Evolutionary conservation across 306 rosid species (phyloP).

Genomic region (Prunus kanzakura): DNA sequence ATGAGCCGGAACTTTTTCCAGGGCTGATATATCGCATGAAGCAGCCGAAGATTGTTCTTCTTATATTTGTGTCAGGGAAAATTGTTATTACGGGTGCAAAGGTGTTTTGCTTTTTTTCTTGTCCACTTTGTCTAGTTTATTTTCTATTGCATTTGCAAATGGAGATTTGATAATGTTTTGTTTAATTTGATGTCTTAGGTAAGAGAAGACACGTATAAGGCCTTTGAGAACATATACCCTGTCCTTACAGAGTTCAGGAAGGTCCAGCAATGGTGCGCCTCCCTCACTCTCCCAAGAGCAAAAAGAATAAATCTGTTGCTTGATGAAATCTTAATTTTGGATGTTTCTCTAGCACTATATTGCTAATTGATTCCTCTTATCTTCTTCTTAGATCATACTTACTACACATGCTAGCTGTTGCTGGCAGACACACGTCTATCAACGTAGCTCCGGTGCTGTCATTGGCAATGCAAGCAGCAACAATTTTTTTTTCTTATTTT

Average conservation of each 20-base stretch:
- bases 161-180: neutral
- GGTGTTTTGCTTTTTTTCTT: neutral
- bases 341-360: neutral
- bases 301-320: neutral
- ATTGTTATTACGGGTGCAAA: constrained; percentile 94
- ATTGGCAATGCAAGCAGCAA: neutral
- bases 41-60: constrained; percentile 84
- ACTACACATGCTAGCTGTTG: neutral
- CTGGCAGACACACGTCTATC: neutral
- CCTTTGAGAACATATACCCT: constrained; percentile 81
- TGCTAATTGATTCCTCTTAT: neutral
- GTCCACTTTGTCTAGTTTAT: neutral
- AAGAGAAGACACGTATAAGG: constrained; percentile 82
- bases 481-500: neutral
- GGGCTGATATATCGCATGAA: constrained; percentile 91
- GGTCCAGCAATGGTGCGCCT: constrained; percentile 60
- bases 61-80: constrained; percentile 82
- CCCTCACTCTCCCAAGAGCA: neutral
- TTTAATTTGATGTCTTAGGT: constrained; percentile 39
- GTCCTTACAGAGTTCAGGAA: constrained; percentile 86
- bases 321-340: neutral
- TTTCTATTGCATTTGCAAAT: neutral
- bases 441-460: neutral
- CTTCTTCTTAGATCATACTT: neutral
- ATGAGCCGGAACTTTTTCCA: constrained; percentile 88